Evolutionary conservation across 2,329 filamentous ascomycete genomes (phyloP).

Genomic region (Ophiocordyceps camponoti-saundersi): DNA sequence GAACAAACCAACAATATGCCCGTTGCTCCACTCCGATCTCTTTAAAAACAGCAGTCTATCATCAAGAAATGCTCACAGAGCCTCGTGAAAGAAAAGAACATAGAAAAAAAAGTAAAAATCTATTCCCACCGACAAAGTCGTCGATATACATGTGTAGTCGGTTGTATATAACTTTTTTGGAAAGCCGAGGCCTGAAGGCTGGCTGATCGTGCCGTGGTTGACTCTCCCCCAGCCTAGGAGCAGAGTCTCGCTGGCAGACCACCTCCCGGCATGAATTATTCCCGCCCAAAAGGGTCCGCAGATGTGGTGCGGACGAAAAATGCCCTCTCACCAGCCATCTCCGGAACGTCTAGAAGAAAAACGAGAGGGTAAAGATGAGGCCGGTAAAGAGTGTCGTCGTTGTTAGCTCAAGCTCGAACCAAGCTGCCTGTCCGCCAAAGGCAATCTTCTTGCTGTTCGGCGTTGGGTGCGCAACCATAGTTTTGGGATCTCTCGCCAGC

Average conservation of each 20-base stretch:
- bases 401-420: slow-evolving; percentile 38
- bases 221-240: background rate
- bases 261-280: background rate
- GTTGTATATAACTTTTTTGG: background rate
- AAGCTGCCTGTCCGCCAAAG: slow-evolving; percentile 33
- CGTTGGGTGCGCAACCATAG: slow-evolving; percentile 33
- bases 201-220: background rate
- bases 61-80: background rate
- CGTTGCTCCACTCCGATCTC: background rate
- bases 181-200: background rate
- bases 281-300: background rate
- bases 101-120: background rate
- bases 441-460: slow-evolving; percentile 34
- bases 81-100: background rate
- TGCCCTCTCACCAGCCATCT: too few relatives aligned
- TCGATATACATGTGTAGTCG: background rate
- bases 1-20: background rate
- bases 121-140: background rate
- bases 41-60: background rate
- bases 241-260: too few relatives aligned
- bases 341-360: slow-evolving; percentile 8
- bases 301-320: too few relatives aligned
- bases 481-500: slow-evolving; percentile 35
- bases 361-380: slow-evolving; percentile 28
- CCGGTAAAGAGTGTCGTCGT: slow-evolving; percentile 30